Conservation (phyloP, 345 rosid genomes). For the Salix arbutifolia region DNA sequence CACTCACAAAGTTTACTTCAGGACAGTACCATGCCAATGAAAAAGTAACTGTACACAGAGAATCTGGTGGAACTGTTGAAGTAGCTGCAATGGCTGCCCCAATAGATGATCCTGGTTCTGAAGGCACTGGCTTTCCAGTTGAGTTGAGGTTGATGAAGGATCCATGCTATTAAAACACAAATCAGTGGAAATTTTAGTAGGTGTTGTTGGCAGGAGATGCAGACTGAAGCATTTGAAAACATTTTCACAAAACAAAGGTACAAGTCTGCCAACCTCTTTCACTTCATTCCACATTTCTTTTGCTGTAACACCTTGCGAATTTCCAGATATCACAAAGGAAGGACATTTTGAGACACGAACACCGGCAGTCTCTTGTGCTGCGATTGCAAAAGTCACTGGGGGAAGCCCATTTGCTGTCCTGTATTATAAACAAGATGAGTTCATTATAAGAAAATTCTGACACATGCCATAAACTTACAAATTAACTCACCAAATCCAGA, state of each 20-base stretch:
- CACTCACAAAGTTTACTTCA: conserved; percentile 55
- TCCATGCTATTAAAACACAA: conserved; percentile 48
- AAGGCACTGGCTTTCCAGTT: conserved; percentile 37
- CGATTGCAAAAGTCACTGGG: conserved; percentile 59
- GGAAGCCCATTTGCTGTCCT: conserved; percentile 63
- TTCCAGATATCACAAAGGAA: conserved; percentile 64
- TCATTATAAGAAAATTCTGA: neutral
- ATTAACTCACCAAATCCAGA: conserved; percentile 12
- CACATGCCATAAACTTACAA: neutral
- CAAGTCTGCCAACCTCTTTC: conserved; percentile 50
- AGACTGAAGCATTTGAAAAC: neutral
- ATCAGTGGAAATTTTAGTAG: neutral
- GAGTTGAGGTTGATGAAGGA: conserved; percentile 55
- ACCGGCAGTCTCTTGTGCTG: conserved; percentile 60
- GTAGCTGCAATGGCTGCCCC: conserved; percentile 95
- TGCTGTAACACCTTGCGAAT: conserved; percentile 61
- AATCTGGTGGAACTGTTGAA: conserved; percentile 49
- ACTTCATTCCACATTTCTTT: conserved; percentile 83
- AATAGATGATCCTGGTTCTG: conserved; percentile 73
- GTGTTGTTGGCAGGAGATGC: neutral
- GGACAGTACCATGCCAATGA: conserved; percentile 97
- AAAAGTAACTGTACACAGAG: conserved; percentile 55
- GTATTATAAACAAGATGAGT: conserved; percentile 15
- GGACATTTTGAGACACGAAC: conserved; percentile 73
- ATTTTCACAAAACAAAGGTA: neutral